Conservation (phyloP, 1,284 basidiomycete species). For the Microbotryomycetes sp. region DNA sequence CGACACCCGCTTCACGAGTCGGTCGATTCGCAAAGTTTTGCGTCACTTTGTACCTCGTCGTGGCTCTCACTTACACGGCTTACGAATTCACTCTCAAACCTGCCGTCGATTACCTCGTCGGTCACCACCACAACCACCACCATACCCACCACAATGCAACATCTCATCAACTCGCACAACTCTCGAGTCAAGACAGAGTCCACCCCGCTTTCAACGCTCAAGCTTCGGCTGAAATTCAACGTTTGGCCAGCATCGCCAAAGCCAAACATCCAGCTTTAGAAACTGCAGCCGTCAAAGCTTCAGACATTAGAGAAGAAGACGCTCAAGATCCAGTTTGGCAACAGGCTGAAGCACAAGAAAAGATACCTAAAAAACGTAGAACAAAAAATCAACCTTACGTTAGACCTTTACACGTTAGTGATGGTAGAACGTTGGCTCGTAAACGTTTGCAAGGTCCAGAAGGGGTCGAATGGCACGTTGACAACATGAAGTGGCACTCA, state of each 20-base stretch:
- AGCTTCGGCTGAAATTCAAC: not conserved
- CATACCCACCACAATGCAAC: not conserved
- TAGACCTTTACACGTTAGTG: conserved; percentile 15
- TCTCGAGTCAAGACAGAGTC: not conserved
- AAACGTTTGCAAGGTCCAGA: conserved; percentile 28
- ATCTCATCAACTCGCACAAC: not conserved
- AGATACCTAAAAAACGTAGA: conserved; percentile 23
- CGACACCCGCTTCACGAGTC: conserved; percentile 9
- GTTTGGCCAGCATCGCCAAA: conserved; percentile 8
- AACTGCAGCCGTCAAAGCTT: conserved; percentile 29
- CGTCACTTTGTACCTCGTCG: conserved; percentile 31
- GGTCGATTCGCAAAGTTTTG: conserved; percentile 22
- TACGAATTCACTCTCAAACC: conserved; percentile 27
- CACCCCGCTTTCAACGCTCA: not conserved
- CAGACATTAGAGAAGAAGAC: conserved; percentile 32
- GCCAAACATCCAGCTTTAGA: conserved; percentile 29
- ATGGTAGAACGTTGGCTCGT: conserved; percentile 19
- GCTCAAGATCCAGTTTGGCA: conserved; percentile 28
- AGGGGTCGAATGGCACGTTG: conserved; percentile 34
- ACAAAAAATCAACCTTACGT: conserved; percentile 9
- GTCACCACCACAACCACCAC: not conserved
- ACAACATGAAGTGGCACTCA: conserved; percentile 35
- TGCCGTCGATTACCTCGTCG: conserved; percentile 9
- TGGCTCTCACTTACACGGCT: conserved; percentile 33
- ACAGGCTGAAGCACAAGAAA: conserved; percentile 22